phyloP scores from a whole-genome alignment of 176 grass and related monocot genomes.

The Cenchrus purpureus region DNA sequence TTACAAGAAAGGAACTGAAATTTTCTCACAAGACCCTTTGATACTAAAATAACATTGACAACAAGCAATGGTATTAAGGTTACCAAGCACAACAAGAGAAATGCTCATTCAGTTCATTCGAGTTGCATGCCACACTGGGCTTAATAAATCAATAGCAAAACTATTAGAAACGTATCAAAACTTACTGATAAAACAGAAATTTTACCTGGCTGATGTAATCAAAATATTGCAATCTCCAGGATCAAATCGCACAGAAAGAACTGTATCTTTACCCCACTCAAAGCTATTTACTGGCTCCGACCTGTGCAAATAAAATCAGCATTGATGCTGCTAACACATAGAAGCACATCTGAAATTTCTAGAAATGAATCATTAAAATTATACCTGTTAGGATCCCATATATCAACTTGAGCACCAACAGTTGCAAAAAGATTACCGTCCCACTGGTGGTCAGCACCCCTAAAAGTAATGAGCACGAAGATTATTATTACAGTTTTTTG shows the following conservation, averaged over 20 bases:
- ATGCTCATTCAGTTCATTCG: neutral
- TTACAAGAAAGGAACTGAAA: neutral
- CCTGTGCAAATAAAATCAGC: slow-evolving; percentile 49
- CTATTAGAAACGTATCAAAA: slow-evolving; percentile 12
- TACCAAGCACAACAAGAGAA: neutral
- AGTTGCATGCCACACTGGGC: neutral
- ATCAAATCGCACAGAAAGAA: slow-evolving; percentile 84
- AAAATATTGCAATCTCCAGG: slow-evolving; percentile 88
- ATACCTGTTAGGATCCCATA: slow-evolving; percentile 99
- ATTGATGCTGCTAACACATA: slow-evolving; percentile 13
- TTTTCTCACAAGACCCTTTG: slow-evolving; percentile 19
- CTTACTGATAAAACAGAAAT: slow-evolving; percentile 8
- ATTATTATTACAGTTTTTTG: neutral
- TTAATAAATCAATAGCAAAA: slow-evolving; percentile 1
- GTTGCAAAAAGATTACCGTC: slow-evolving; percentile 86
- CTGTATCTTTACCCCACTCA: slow-evolving; percentile 93
- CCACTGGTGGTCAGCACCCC: slow-evolving; percentile 97
- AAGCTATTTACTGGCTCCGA: slow-evolving; percentile 91
- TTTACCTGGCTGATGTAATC: slow-evolving; percentile 79
- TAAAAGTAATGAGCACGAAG: slow-evolving; percentile 44
- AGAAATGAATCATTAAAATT: slow-evolving; percentile 26
- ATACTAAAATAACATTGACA: neutral
- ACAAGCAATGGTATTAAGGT: neutral
- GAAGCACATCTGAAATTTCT: slow-evolving; percentile 5
- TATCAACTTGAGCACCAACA: slow-evolving; percentile 92